phyloP scores from a whole-genome alignment of 257 asterid species.

The Fraxinus anomala region DNA sequence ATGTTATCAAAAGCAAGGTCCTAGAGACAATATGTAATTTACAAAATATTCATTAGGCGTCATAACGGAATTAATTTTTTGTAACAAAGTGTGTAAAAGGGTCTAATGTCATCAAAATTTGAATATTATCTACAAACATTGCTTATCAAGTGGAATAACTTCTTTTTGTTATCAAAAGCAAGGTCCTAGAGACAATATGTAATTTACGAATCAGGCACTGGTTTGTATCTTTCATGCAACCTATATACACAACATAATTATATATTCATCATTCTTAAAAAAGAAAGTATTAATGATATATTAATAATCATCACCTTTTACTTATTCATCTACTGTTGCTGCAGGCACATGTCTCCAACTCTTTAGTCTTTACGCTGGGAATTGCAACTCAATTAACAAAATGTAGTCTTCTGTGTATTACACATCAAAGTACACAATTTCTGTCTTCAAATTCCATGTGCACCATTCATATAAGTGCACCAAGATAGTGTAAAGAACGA shows the following conservation, averaged over 20 bases:
- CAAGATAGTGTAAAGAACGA: neutral
- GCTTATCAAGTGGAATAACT: neutral
- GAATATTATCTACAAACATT: neutral
- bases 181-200: neutral
- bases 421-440: conserved; percentile 58
- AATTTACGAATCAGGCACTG: neutral
- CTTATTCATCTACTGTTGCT: conserved; percentile 48
- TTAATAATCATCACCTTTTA: conserved; percentile 74
- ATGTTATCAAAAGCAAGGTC: neutral
- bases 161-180: conserved; percentile 13
- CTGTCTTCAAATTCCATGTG: conserved; percentile 7
- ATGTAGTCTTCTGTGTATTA: conserved; percentile 1
- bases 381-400: conserved; percentile 23
- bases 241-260: conserved; percentile 50
- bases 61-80: no score
- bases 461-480: neutral
- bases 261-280: conserved; percentile 54
- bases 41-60: no score
- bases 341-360: conserved; percentile 69
- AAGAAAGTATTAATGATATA: conserved; percentile 64
- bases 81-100: no score
- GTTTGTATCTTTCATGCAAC: conserved; percentile 59
- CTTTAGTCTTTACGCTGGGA: conserved; percentile 18
- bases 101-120: neutral
- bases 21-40: neutral